Evolutionary conservation across 2,329 filamentous ascomycete genomes (phyloP).

Genomic region (Zasmidium angulare): DNA sequence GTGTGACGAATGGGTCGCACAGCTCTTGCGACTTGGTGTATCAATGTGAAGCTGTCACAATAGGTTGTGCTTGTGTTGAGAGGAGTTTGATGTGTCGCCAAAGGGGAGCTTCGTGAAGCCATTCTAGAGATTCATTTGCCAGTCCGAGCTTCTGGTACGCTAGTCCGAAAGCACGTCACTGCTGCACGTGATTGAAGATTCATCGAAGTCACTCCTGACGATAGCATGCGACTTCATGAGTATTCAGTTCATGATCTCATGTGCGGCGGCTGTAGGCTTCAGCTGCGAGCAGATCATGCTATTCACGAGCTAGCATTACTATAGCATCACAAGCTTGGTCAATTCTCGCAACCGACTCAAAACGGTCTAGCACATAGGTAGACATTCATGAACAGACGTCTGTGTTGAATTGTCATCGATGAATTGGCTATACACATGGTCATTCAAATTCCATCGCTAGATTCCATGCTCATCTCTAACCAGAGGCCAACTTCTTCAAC

Average conservation of each 20-base stretch:
- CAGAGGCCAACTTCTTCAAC: slow-evolving; percentile 38
- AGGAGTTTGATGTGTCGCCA: not conserved
- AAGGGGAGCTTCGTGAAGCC: not conserved
- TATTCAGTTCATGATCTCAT: no score
- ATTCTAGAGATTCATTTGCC: not conserved
- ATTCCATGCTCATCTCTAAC: slow-evolving; percentile 8
- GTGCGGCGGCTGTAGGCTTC: no score
- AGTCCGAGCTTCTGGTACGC: not conserved
- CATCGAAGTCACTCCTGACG: not conserved
- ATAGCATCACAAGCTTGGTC: no score
- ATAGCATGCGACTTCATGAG: not conserved
- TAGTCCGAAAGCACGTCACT: not conserved
- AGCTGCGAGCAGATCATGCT: no score
- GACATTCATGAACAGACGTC: no score
- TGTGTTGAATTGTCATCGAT: not conserved
- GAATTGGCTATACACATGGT: not conserved
- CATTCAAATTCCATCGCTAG: not conserved
- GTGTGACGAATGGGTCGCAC: slow-evolving; percentile 7
- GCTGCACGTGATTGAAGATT: not conserved
- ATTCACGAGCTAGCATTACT: no score
- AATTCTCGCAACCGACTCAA: no score
- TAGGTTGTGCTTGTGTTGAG: not conserved
- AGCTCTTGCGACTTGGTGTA: not conserved
- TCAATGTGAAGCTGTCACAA: not conserved
- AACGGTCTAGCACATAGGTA: no score